Evolutionary conservation across 2,329 filamentous ascomycete species (phyloP), one percentile per base, ranked within the genome.

Genomic region (Trichophyton benhamiae): DNA sequence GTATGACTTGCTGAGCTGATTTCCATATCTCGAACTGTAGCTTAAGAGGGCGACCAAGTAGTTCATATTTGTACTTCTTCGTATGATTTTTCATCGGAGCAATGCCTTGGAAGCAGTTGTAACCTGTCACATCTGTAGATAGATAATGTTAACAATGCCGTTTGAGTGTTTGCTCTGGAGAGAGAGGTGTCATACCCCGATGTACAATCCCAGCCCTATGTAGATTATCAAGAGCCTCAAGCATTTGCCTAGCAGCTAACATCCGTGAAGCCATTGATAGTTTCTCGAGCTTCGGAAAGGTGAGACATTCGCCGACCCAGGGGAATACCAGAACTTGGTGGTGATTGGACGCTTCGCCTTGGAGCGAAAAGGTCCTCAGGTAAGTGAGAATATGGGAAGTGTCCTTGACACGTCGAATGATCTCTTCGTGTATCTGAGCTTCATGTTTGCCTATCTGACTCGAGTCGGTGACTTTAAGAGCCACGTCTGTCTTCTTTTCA

Each of bases 21-120:
- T 42, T n/a, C 38, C 59, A 52, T 57, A 55, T 55, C 57, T 61
- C 6, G 36, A 11, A 59, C 33, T 48, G 38, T 20, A 38, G n/a
- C 61, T 63, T 64, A 42, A 60, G 48, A 27, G 63, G 63, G 2
- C 53, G 63, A 46, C 59, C 48, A n/a, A 64, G 55, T 44, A 25
- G 25, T 49, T 63, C 42, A 49, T 63, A 64, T 57, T 61, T 64
- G 17, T 61, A 58, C n/a, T 15, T 33, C 17, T 44, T 64, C 41
- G 61, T 33, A 57, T 63, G 55, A 53, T 63, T 33, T 33, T 63
- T 25, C 20, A 64, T 36, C 8, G 63, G 52, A 55, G 36, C n/a
- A 8, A 62, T 30, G 25, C 63, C 60, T 58, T 61, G 60, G 58
- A 64, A 55, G 57, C 60, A 58, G 52, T 62, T 62, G 27, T 49